Evolutionary conservation across 140 eudicot species (phyloP), one percentile per base, ranked within the genome.

Genomic region (Erigeron philadelphicus): DNA sequence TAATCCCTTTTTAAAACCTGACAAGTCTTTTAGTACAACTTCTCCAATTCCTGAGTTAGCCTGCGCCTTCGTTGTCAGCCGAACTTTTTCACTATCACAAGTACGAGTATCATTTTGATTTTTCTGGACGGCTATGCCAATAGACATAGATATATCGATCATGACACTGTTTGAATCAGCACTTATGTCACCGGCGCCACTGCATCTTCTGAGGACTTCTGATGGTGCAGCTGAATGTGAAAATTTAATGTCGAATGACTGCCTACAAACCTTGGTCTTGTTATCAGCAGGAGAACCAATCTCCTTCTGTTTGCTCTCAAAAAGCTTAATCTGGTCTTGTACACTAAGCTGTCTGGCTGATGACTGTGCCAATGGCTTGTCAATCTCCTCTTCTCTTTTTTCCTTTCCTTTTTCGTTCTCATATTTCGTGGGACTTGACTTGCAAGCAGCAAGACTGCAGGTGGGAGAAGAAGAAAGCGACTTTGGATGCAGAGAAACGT

Each of bases 261-360:
- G 73, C 73, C 95, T 67, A 70, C 86, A 76, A 60, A 84, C 82
- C 78, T 84, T 83, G 42, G 83, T 13, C 72, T 82, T 84, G 12
- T 65, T 72, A 12, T 75, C 84, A 66, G 21, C 63, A 1, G 90
- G 82, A 25, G 75, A 57, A 25, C 79, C 31, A 2, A 45, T 82
- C 83, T 86, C 94, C 72, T 88, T 86, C 72, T 86, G 95, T 75
- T 86, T 86, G 77, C 65, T 89, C 81, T 89, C 95, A 43, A 89
- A 89, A 72, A 86, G 49, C 38, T 59, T 86, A 19, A 89, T 84
- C 17, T 89, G 84, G 65, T 89, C 96, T 76, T 84, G 88, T 55
- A 89, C 96, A 35, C 96, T 86, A 43, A 89, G 84, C 71, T 88
- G 83, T 78, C 90, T 74, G 7, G 80, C 66, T 47, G 81, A 83